Evolutionary conservation across 2,329 filamentous ascomycete genomes (phyloP).

Genomic region (Pseudocercospora musae): DNA sequence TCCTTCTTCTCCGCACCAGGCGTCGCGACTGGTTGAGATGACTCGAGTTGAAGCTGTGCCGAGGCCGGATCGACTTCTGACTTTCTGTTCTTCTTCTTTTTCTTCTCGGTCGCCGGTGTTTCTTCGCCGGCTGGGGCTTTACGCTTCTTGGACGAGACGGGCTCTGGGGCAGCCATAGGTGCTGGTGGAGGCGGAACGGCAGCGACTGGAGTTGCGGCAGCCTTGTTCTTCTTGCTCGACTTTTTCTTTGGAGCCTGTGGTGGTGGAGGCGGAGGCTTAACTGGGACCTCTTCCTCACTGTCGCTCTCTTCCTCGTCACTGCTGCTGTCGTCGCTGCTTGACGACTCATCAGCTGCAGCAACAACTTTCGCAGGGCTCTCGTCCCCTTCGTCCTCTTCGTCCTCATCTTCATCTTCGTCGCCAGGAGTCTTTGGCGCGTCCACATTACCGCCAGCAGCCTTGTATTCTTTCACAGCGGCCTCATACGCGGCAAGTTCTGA

Average conservation of each 20-base stretch:
- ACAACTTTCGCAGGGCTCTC: constrained; percentile 15
- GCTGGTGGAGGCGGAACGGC: constrained; percentile 20
- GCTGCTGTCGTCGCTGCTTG: constrained; percentile 16
- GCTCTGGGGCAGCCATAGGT: constrained; percentile 17
- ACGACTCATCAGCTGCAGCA: constrained; percentile 24
- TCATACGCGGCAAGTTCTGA: constrained; percentile 57
- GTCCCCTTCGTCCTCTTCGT: constrained; percentile 17
- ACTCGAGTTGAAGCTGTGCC: constrained; percentile 13
- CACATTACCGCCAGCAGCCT: constrained; percentile 44
- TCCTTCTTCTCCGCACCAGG: constrained; percentile 28
- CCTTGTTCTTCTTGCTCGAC: constrained; percentile 32
- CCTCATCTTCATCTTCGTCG: constrained; percentile 25
- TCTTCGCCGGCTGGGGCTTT: constrained; percentile 25
- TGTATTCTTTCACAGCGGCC: constrained; percentile 55
- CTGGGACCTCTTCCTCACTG: constrained; percentile 29
- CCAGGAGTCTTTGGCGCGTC: constrained; percentile 24
- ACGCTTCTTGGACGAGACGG: constrained; percentile 28
- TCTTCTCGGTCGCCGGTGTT: constrained; percentile 21
- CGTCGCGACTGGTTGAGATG: constrained; percentile 16
- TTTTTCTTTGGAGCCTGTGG: constrained; percentile 33
- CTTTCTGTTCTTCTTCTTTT: constrained; percentile 34
- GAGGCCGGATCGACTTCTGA: constrained; percentile 26
- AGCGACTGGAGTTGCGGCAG: constrained; percentile 27
- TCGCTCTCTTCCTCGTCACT: constrained; percentile 31
- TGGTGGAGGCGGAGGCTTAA: constrained; percentile 35